A percentile compares a stretch with the other conserved stretches of the same genome.
These are phyloP conservation scores for Atalantia buxifolia DNA, from an alignment of 345 rosid species.

Conservation along the genomic window DNA sequence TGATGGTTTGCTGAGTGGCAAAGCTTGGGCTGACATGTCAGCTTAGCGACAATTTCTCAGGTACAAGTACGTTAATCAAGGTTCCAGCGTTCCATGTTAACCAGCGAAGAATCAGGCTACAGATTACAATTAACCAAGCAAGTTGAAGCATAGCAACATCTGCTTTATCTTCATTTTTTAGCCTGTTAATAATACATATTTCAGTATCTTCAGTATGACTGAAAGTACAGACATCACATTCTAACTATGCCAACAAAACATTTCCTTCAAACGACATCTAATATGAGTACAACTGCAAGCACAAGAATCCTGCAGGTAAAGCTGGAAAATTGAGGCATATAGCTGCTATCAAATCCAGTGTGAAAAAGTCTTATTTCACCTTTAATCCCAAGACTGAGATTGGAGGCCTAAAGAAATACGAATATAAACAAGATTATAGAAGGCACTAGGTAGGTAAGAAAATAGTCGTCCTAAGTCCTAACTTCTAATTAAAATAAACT, in stretches of 20 bases:
- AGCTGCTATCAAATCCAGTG: background rate
- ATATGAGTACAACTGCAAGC: background rate
- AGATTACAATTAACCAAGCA: conserved; percentile 1
- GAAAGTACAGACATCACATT: background rate
- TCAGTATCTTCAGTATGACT: background rate
- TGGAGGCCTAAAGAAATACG: background rate
- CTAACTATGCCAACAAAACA: background rate
- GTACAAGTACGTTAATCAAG: background rate
- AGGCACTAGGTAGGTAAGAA: too few species aligned
- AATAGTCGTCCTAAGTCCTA: background rate
- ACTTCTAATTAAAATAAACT: background rate
- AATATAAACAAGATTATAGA: background rate
- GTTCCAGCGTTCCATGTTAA: background rate
- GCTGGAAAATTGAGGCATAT: background rate
- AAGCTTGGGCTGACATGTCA: background rate
- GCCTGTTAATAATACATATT: conserved; percentile 22
- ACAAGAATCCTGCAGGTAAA: background rate
- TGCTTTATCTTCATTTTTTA: conserved; percentile 23
- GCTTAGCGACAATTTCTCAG: background rate
- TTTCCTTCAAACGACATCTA: background rate
- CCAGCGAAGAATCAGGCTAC: background rate
- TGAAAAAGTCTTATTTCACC: background rate
- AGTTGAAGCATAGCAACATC: conserved; percentile 1
- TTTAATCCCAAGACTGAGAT: background rate
- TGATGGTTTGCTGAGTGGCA: background rate